Base-by-base conservation (phyloP, 2,329 filamentous ascomycete genomes). In the Pseudocercospora vitis region DNA sequence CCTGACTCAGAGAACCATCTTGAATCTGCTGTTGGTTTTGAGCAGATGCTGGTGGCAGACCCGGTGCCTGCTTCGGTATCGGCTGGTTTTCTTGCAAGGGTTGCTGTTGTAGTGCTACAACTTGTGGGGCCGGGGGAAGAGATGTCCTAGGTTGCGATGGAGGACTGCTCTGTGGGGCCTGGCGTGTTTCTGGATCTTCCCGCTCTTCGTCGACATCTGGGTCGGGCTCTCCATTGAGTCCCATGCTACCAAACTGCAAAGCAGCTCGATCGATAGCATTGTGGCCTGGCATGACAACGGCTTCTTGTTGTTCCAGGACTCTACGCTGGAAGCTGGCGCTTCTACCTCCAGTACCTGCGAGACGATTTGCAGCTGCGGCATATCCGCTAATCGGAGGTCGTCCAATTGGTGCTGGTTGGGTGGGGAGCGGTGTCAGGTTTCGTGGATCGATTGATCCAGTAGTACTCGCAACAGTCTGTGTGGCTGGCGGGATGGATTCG, bases 221-320 rank as follows among this genome's bases (percentile, higher is more conserved):
- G 50, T 91, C 88, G 14, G 70, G 70, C 45, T 91, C 88, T 49
- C 86, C 91, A 68, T 89, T 91, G 66, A 99, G 74, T 68, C 87
- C 95, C 79, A 99, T 89, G 71, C 91, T 95, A 59, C 94, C 94
- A 71, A 99, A 99, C 70, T 97, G 92, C 45, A 99, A 91, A 46
- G 91, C 88, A 62, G 92, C 84, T 65, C 91, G 86, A 70, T 97
- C 92, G 23, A 99, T 88, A 49, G 94, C 91, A 63, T 94, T 91
- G 76, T 96, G 96, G 56, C 89, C 91, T 40, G 94, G 94, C 92
- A 99, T 96, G 61, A 96, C 91, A 33, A 99, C 94, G 55, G 94
- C 90, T 76, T 99, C 94, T 73, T 96, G 91, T 70, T 99, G 94
- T 65, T 97, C 91, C 67, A 95, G 80, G 50, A 96, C 81, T 66